Evolutionary conservation across 257 asterid genomes (phyloP).

Genomic region (Solanum lycopersicoides): DNA sequence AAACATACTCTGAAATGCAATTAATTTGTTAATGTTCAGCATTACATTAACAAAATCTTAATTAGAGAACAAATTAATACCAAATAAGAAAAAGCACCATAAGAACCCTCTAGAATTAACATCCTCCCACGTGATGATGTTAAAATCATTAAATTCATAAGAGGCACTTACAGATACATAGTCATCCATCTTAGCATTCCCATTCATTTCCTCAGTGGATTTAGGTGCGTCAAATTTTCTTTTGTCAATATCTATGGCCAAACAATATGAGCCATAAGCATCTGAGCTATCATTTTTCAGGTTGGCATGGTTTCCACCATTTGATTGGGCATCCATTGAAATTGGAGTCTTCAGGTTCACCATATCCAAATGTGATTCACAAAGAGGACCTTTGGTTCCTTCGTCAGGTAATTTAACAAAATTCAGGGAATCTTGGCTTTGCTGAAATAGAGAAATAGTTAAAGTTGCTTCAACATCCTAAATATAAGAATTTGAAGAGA

Average conservation of each 20-base stretch:
- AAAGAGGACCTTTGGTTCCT: slow-evolving; percentile 4
- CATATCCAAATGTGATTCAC: background rate
- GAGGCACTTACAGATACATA: slow-evolving; percentile 42
- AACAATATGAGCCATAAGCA: slow-evolving; percentile 22
- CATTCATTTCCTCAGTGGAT: slow-evolving; percentile 25
- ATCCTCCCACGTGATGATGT: background rate
- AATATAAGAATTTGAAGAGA: background rate
- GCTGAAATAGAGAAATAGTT: slow-evolving; percentile 2
- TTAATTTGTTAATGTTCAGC: background rate
- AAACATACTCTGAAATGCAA: slow-evolving; percentile 43
- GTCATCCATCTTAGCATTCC: slow-evolving; percentile 47
- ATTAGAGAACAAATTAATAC: background rate
- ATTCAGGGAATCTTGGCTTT: slow-evolving; percentile 9
- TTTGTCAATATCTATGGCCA: slow-evolving; percentile 56
- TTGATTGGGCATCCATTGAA: slow-evolving; percentile 28
- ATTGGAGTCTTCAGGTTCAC: slow-evolving; percentile 23
- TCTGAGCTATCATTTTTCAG: slow-evolving; percentile 35
- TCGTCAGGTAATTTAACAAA: slow-evolving; percentile 3
- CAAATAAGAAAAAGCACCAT: background rate
- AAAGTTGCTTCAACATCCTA: background rate
- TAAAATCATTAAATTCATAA: background rate
- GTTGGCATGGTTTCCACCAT: slow-evolving; percentile 24
- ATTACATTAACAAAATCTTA: background rate
- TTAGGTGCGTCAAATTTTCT: slow-evolving; percentile 45
- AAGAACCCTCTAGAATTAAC: background rate